A percentile compares a stretch with the other conserved stretches of the same genome.
Conservation (phyloP, 148 eudicot genomes). For the Rhododendron henanense region DNA sequence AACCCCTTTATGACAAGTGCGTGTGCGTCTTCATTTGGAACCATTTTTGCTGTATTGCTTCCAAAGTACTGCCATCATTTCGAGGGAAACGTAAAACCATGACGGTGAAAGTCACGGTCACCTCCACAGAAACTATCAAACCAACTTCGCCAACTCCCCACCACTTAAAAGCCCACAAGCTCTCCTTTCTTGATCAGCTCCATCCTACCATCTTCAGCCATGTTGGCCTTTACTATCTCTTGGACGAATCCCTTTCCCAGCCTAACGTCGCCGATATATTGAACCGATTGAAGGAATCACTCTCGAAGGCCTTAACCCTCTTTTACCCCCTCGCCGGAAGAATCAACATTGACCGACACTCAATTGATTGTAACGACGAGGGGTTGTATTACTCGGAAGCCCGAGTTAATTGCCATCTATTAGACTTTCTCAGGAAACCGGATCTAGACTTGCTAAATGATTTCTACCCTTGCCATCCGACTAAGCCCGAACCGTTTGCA, state of each 20-base stretch:
- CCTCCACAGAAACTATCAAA: background rate
- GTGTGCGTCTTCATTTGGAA: no score
- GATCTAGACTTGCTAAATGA: conserved; percentile 12
- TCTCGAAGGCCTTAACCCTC: conserved; percentile 16
- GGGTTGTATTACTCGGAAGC: conserved; percentile 19
- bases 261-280: background rate
- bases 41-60: no score
- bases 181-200: conserved; percentile 21
- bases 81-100: background rate
- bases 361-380: conserved; percentile 23
- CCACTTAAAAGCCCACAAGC: conserved; percentile 17
- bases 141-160: background rate
- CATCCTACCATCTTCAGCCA: conserved; percentile 15
- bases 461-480: conserved; percentile 18
- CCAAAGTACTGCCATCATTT: no score
- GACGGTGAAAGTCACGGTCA: background rate
- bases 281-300: conserved; percentile 16
- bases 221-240: conserved; percentile 13
- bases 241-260: background rate
- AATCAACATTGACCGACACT: conserved; percentile 10
- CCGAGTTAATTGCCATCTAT: conserved; percentile 13
- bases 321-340: conserved; percentile 31
- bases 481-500: background rate
- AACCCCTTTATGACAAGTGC: no score
- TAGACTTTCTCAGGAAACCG: conserved; percentile 14